Base-by-base conservation (phyloP, 2,329 filamentous ascomycete species). In the Gnomoniopsis smithogilvyi region DNA sequence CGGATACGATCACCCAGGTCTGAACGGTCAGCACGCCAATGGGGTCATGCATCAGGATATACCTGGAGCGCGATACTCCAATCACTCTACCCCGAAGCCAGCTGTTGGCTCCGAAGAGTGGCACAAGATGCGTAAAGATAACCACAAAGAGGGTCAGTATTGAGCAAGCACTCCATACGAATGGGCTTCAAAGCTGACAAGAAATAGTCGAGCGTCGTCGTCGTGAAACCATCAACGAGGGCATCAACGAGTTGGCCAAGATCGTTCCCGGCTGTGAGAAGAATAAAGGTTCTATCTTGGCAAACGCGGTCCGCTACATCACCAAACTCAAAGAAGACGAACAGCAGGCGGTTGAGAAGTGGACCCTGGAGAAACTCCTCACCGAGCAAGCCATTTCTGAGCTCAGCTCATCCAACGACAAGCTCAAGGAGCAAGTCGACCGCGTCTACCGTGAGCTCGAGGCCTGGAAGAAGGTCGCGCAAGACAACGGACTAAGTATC, bases 201-300 rank as follows among this genome's bases (percentile, higher is more conserved):
- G 6, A 6, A 49, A 15, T 56, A 98, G 95, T 99, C 63, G 95
- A 99, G 76, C 92, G 95, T 62, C 91, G 95, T 60, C 92, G 95
- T 48, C 91, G 95, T 64, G 95, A 99, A 76, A 97, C 95, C 0
- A 99, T 99, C 73, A 99, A 99, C 66, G 95, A 99, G 75, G 95
- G 95, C 52, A 99, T 99, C 67, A 98, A 97, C 70, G 93, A 98
- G 74, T 85, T 99, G 33, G 91, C 94, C 66, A 98, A 97, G 78
- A 96, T 99, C 65, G 95, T 99, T 0, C 95, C 95, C 0, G 92
- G 92, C 15, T 97, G 94, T 69, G 95, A 99, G 76, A 99, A 98
- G 81, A 98, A 99, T 80, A 99, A 99, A 76, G 95, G 95, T 0
- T 96, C 92, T 2, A 98, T 99, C 64, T 80, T 99, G 41, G 91